phyloP scores from a whole-genome alignment of 2,329 filamentous ascomycete species.

The Lizonia empirigonia region DNA sequence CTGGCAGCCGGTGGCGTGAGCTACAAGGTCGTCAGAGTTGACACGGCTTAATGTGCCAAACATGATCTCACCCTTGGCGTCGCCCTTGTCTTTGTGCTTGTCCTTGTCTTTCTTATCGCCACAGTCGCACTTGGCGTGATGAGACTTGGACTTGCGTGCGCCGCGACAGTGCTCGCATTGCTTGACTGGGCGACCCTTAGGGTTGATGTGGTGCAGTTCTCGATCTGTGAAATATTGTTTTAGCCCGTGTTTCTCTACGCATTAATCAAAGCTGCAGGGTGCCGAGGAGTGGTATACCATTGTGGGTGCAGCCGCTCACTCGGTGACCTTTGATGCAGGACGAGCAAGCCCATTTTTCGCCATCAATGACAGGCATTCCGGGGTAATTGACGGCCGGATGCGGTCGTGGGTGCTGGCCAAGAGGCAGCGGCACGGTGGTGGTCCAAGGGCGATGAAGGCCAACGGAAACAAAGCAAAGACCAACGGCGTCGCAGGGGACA shows the following conservation, averaged over 20 bases:
- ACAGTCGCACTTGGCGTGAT: conserved; percentile 96
- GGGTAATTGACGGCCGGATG: conserved; percentile 37
- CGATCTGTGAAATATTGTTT: conserved; percentile 66
- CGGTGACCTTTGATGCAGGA: conserved; percentile 98
- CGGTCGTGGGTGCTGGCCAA: conserved; percentile 42
- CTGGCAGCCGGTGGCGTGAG: conserved; percentile 53
- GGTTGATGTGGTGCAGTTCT: conserved; percentile 91
- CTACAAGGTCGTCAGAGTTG: conserved; percentile 40
- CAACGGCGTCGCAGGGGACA: conserved; percentile 23
- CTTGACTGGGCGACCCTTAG: conserved; percentile 95
- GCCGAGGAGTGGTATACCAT: conserved; percentile 63
- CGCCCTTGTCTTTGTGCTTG: conserved; percentile 55
- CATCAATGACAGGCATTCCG: conserved; percentile 62
- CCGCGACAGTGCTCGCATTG: conserved; percentile 97
- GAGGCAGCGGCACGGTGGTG: conserved; percentile 28
- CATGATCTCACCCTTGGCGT: conserved; percentile 46
- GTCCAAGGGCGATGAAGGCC: conserved; percentile 19
- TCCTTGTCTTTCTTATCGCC: conserved; percentile 80
- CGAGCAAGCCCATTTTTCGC: conserved; percentile 97
- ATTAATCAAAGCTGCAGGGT: conserved; percentile 2
- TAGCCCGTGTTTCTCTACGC: conserved; percentile 19
- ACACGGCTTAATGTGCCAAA: conserved; percentile 38
- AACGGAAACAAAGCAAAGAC: conserved; percentile 19
- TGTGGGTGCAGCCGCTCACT: conserved; percentile 97
- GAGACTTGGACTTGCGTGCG: conserved; percentile 92